A percentile compares a stretch with the other conserved stretches of the same genome.
These are phyloP conservation scores for Starmerella potacharoeniae DNA, from an alignment of 805 yeast genomes.

Conservation along the genomic window DNA sequence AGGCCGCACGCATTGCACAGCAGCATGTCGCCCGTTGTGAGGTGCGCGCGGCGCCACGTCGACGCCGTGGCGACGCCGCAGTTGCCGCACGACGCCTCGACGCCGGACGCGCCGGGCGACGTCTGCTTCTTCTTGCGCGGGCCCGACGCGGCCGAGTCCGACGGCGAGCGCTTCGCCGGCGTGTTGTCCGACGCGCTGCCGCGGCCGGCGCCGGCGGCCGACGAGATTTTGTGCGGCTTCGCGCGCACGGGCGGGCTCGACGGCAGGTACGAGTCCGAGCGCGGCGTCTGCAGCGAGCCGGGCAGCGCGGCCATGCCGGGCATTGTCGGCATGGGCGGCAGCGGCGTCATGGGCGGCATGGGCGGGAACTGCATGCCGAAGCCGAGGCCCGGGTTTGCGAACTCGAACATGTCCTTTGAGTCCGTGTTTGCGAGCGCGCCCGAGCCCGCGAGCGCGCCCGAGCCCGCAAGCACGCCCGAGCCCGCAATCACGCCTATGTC, in stretches of 20 bases:
- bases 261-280: constrained; percentile 7
- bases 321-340: constrained; percentile 1
- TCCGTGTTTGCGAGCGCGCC: background rate
- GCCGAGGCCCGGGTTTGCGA: background rate
- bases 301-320: constrained; percentile 10
- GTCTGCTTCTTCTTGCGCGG: background rate
- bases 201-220: background rate
- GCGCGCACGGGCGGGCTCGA: constrained; percentile 19
- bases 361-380: background rate
- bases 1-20: constrained; percentile 29
- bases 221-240: constrained; percentile 4
- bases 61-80: constrained; percentile 21
- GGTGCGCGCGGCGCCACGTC: constrained; percentile 19
- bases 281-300: background rate
- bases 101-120: constrained; percentile 4
- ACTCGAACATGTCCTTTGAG: background rate
- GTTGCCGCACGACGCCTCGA: constrained; percentile 18
- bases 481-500: too few relatives aligned
- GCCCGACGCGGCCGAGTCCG: background rate
- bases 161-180: constrained; percentile 3
- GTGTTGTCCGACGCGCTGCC: background rate
- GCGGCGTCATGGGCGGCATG: background rate
- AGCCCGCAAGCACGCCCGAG: too few relatives aligned
- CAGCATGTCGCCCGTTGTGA: constrained; percentile 7
- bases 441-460: too few relatives aligned